These are phyloP conservation scores for Balamuthia mandrillaris DNA, from an alignment of 208 protist genomes.

Conservation along the genomic window DNA sequence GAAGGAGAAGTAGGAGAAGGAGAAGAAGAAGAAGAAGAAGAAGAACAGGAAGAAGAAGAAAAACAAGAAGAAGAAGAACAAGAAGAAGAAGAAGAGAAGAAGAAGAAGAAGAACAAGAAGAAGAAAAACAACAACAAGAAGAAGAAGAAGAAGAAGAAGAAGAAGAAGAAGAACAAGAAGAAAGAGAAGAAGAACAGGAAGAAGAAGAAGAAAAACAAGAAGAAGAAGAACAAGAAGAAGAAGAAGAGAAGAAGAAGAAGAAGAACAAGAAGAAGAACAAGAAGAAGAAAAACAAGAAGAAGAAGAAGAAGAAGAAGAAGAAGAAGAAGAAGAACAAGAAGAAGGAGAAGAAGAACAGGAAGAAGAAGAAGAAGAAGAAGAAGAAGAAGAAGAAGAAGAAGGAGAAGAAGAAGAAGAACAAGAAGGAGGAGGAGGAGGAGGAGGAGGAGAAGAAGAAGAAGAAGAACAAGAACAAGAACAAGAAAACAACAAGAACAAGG, in stretches of 20 bases:
- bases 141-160: no score
- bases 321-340: not conserved
- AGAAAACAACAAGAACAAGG: not conserved
- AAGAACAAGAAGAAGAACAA: not conserved
- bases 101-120: no score
- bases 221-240: not conserved
- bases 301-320: not conserved
- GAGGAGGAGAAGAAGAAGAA: not conserved
- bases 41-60: no score
- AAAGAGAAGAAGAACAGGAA: no score
- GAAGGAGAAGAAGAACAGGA: not conserved
- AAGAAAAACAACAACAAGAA: no score
- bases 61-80: no score
- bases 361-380: not conserved
- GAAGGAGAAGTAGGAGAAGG: no score
- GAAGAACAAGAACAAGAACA: not conserved
- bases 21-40: no score
- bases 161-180: no score
- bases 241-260: not conserved
- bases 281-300: not conserved
- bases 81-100: no score
- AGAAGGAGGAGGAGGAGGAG: no score
- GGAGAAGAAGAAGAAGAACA: not conserved
- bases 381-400: not conserved
- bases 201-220: not conserved